Evolutionary conservation across 306 rosid species (phyloP), one percentile per base, ranked within the genome.

Genomic region (Prunus mira): DNA sequence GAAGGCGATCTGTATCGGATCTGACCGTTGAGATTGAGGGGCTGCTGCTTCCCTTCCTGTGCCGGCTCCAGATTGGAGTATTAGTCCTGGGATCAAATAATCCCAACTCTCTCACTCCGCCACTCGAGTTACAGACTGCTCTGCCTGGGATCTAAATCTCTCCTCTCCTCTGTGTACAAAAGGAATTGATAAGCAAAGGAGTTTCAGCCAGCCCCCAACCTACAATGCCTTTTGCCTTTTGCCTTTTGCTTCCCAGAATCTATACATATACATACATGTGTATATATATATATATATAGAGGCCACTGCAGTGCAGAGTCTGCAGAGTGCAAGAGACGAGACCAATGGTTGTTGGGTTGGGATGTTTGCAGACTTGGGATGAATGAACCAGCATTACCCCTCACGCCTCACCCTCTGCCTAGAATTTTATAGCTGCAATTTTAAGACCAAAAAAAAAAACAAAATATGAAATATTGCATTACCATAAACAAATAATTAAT

Each of bases 1-100:
- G 99, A 95, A 9, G 93, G 97, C 60, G 99, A 87, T 88, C 99
- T 87, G 84, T 92, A 95, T 7, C 98, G 97, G 97, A 95, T 95
- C 97, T 89, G 97, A 65, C 96, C 97, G 97, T 93, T 91, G 71
- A 74, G 84, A 88, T 93, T 86, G 92, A 60, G 65, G 34, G 65
- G 65, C 65, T 60, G 65, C 38, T 60, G 65, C 82, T 78, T 79
- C 76, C 88, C 54, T 80, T 91, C 97, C 65, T 13, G 54, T 71
- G 82, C 78, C 73, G 97, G 84, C 89, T 95, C 98, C 98, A 95
- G 98, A 73, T 73, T 73, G 60, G 67, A 30, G 25, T 58, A 28
- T 41, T 32, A 38, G 17, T 65, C 62, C 74, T 70, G 63, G 74
- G 74, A 70, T 70, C 46, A 32, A 51, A 51, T 38, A 70, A 70